phyloP scores from a whole-genome alignment of 2,329 filamentous ascomycete genomes.

The Dactylellina haptotyla region DNA sequence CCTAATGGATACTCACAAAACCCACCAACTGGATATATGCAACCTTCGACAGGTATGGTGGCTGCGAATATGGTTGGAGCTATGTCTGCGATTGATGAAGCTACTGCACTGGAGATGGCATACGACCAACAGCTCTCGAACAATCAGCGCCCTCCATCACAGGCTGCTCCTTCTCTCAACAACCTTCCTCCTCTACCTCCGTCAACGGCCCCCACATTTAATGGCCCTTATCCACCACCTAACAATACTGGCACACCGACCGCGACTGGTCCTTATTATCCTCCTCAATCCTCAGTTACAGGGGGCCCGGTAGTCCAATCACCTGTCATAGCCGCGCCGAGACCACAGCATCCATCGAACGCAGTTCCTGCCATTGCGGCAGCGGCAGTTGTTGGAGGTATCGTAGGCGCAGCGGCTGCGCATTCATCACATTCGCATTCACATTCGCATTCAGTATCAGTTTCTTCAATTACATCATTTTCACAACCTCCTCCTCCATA shows the following conservation, averaged over 20 bases:
- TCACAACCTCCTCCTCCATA: conserved; percentile 10
- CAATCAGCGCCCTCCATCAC: conserved; percentile 34
- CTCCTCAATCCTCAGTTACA: conserved; percentile 14
- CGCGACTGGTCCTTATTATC: not conserved
- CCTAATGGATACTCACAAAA: conserved; percentile 16
- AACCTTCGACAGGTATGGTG: not conserved
- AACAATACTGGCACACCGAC: conserved; percentile 5
- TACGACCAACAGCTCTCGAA: conserved; percentile 44
- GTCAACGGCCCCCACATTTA: conserved; percentile 41
- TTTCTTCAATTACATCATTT: conserved; percentile 30
- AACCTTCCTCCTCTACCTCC: conserved; percentile 44
- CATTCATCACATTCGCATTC: conserved; percentile 38
- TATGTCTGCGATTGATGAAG: conserved; percentile 36
- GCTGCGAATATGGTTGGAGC: conserved; percentile 18
- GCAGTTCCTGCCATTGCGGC: conserved; percentile 42
- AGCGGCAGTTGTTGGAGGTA: conserved; percentile 30
- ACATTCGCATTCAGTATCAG: conserved; percentile 41
- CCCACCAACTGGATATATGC: conserved; percentile 9
- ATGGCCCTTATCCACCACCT: conserved; percentile 27
- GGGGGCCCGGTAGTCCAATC: conserved; percentile 15
- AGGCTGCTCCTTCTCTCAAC: conserved; percentile 5
- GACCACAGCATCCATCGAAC: conserved; percentile 37
- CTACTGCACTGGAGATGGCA: conserved; percentile 44
- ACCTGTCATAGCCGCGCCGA: conserved; percentile 19
- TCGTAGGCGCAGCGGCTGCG: conserved; percentile 15